Evolutionary conservation across 2,329 filamentous ascomycete genomes (phyloP), one percentile per base, ranked within the genome.

Genomic region (Trichoderma harzianum): DNA sequence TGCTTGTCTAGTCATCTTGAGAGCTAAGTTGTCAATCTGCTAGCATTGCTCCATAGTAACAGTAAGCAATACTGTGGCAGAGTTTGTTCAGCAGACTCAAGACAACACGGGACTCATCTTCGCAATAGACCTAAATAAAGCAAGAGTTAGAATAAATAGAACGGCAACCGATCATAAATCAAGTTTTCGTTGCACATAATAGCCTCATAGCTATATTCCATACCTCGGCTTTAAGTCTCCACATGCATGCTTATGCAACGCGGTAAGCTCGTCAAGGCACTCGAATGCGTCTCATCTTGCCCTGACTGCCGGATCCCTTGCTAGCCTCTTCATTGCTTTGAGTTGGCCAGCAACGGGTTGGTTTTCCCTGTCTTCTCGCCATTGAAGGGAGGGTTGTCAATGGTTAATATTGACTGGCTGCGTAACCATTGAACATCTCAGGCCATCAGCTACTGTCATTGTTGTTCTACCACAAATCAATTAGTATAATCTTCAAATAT

Each of bases 211-310:
- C 12, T 28, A 60, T 51, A 5, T 5, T 18, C 12, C 39, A 69
- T 51, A 61, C 66, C 66, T 69, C 66, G 66, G 66, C 55, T 61
- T 30, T 28, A n/a, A 55, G 10, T 61, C 66, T 34, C 66, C 66
- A 61, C 55, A 34, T 18, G 26, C 21, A 34, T 32, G 26, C 65
- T 68, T 43, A 60, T 68, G 66, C 58, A 39, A 26, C 66, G 36
- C 28, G 28, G 11, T 12, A 58, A 68, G n/a, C 34, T 14, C n/a
- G 32, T 60, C 34, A 58, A 32, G 12, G 7, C 30, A 30, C 32
- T 47, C 26, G 12, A 32, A 34, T 24, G 11, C 26, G 65, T 34
- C 34, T 11, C 47, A 24, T 51, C 32, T 26, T 34, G 43, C 43
- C 28, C n/a, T 39, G 16, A 16, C 11, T 18, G 32, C 14, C 7